Percentiles rank a stretch among this genome's conserved stretches.
These are phyloP conservation scores for Didymellaceae sp. DNA, from an alignment of 2,329 filamentous ascomycete species.

Conservation along the genomic window DNA sequence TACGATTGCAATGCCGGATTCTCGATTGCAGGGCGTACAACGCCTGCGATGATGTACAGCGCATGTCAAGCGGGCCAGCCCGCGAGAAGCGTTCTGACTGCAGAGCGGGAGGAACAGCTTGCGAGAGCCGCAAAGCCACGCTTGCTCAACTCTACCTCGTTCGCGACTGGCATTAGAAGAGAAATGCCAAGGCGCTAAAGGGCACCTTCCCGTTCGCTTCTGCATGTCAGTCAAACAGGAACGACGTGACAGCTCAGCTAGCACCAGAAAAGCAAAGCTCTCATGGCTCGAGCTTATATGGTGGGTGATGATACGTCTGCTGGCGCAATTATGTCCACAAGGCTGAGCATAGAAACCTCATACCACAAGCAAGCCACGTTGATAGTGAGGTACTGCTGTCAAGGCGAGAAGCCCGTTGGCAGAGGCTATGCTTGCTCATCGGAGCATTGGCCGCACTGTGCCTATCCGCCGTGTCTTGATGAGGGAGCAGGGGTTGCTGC, in stretches of 20 bases:
- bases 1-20: constrained; percentile 3
- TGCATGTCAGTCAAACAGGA: constrained; percentile 40
- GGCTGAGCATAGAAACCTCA: constrained; percentile 25
- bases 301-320: constrained; percentile 21
- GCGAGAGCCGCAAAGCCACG: constrained; percentile 14
- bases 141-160: constrained; percentile 17
- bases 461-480: neutral
- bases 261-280: constrained; percentile 36
- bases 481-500: neutral
- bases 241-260: constrained; percentile 38
- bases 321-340: constrained; percentile 13
- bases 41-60: constrained; percentile 13
- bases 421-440: constrained; percentile 21
- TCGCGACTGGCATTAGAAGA: constrained; percentile 7
- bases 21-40: constrained; percentile 2
- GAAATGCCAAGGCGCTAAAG: constrained; percentile 32
- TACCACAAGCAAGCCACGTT: constrained; percentile 35
- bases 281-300: constrained; percentile 14
- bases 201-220: constrained; percentile 37
- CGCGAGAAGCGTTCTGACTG: constrained; percentile 11
- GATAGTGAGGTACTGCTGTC: constrained; percentile 17
- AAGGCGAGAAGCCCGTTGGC: constrained; percentile 23
- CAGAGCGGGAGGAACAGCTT: constrained; percentile 7
- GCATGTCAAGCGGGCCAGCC: constrained; percentile 5
- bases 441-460: constrained; percentile 4